Evolutionary conservation across 148 eudicot species (phyloP).

Genomic region (Nyssa sinensis): DNA sequence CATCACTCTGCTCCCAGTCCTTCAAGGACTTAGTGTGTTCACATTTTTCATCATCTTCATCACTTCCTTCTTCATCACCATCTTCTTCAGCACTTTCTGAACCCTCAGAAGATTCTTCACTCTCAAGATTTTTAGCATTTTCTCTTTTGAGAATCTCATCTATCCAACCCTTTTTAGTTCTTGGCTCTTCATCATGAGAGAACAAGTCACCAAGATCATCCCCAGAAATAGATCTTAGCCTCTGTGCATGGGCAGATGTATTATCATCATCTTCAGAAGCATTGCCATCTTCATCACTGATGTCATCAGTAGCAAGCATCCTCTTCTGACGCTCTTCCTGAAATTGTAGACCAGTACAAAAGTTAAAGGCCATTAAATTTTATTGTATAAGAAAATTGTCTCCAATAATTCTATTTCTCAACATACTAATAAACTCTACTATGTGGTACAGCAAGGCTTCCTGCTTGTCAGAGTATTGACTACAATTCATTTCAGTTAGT

Average conservation of each 20-base stretch:
- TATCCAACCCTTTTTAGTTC: conserved; percentile 59
- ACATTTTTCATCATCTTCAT: conserved; percentile 35
- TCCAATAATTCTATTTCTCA: neutral
- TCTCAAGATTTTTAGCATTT: conserved; percentile 30
- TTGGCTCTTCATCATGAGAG: conserved; percentile 50
- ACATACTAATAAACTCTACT: neutral
- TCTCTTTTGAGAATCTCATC: conserved; percentile 53
- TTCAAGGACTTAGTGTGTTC: conserved; percentile 51
- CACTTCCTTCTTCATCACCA: conserved; percentile 46
- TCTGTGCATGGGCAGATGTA: conserved; percentile 23
- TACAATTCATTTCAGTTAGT: neutral
- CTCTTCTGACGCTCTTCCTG: conserved; percentile 86
- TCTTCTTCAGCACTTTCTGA: conserved; percentile 43
- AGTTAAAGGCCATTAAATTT: conserved; percentile 4
- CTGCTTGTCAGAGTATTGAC: neutral
- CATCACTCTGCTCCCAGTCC: conserved; percentile 99
- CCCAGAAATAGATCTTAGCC: conserved; percentile 70
- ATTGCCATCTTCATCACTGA: conserved; percentile 62
- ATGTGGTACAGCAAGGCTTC: neutral
- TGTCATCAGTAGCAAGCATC: conserved; percentile 74
- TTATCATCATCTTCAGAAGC: conserved; percentile 39
- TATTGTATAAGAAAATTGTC: neutral
- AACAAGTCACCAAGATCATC: conserved; percentile 99
- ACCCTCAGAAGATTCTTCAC: conserved; percentile 52
- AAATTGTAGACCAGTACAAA: conserved; percentile 11